Conservation (phyloP, 768 basidiomycete genomes). For the Mycena sanguinolenta region DNA sequence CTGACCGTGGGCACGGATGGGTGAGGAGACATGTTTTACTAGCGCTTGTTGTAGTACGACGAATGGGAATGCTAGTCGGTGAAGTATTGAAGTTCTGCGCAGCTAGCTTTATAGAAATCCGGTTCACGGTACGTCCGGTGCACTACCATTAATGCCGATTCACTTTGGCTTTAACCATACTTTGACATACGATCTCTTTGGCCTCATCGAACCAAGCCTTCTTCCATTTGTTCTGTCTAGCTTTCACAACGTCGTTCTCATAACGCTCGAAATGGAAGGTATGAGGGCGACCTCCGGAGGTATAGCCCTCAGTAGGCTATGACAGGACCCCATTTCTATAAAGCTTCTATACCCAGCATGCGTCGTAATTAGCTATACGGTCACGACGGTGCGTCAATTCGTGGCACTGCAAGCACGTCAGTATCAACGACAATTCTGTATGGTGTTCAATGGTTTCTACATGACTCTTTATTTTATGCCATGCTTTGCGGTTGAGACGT, state of each 20-base stretch:
- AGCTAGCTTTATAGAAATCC: conserved; percentile 15
- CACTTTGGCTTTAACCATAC: neutral
- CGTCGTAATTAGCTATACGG: no score
- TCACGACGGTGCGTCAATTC: no score
- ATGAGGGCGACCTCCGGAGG: no score
- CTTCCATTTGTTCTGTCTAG: neutral
- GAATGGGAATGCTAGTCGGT: neutral
- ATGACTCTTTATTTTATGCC: no score
- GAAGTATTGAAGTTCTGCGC: conserved; percentile 9
- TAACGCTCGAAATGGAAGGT: no score
- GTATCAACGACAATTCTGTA: no score
- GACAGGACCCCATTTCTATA: no score
- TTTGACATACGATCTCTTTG: neutral
- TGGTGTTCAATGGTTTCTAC: no score
- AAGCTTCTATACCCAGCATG: no score
- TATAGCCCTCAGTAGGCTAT: no score
- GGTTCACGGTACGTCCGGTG: neutral
- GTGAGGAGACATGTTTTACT: conserved; percentile 9
- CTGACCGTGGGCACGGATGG: neutral
- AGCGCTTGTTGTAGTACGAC: conserved; percentile 12
- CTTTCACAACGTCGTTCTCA: neutral
- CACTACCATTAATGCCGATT: neutral
- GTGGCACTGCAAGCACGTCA: no score
- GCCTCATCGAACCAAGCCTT: neutral
- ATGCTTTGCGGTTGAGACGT: no score